These are phyloP conservation scores for Sphaerulina populicola DNA, from an alignment of 2,329 filamentous ascomycete species.

Conservation along the genomic window DNA sequence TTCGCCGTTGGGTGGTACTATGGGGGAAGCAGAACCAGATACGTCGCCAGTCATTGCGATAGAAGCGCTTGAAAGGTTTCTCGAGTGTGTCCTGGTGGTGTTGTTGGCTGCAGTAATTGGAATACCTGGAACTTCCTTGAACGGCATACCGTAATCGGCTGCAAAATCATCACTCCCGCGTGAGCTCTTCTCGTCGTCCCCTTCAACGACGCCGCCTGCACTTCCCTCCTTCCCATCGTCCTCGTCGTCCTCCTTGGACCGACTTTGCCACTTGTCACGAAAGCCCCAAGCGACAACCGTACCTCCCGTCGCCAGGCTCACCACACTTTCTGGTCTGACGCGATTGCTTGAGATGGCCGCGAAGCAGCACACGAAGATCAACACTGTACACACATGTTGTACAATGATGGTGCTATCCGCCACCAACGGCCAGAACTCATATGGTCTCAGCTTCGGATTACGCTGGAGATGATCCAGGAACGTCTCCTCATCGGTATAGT, in stretches of 20 bases:
- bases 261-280: slow-evolving; percentile 83
- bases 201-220: not conserved
- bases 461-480: slow-evolving; percentile 93
- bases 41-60: slow-evolving; percentile 1
- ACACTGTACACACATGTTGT: slow-evolving; percentile 90
- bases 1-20: not conserved
- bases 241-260: slow-evolving; percentile 50
- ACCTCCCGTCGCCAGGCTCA: slow-evolving; percentile 71
- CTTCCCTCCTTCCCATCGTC: not conserved
- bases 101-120: slow-evolving; percentile 1
- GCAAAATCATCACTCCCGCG: slow-evolving; percentile 17
- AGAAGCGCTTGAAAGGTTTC: not conserved
- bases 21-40: slow-evolving; percentile 4
- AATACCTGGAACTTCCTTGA: slow-evolving; percentile 14
- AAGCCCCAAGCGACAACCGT: slow-evolving; percentile 83
- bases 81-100: slow-evolving; percentile 8
- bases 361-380: slow-evolving; percentile 91
- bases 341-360: slow-evolving; percentile 79
- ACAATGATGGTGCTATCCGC: slow-evolving; percentile 94
- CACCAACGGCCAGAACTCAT: slow-evolving; percentile 96
- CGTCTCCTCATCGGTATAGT: slow-evolving; percentile 94
- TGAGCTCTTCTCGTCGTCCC: slow-evolving; percentile 15
- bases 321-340: slow-evolving; percentile 81
- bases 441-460: slow-evolving; percentile 85
- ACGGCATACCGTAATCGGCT: slow-evolving; percentile 19